Evolutionary conservation across 352 stramenopile genomes (phyloP), one percentile per base, ranked within the genome.

Genomic region (Elongisporangium undulatum): DNA sequence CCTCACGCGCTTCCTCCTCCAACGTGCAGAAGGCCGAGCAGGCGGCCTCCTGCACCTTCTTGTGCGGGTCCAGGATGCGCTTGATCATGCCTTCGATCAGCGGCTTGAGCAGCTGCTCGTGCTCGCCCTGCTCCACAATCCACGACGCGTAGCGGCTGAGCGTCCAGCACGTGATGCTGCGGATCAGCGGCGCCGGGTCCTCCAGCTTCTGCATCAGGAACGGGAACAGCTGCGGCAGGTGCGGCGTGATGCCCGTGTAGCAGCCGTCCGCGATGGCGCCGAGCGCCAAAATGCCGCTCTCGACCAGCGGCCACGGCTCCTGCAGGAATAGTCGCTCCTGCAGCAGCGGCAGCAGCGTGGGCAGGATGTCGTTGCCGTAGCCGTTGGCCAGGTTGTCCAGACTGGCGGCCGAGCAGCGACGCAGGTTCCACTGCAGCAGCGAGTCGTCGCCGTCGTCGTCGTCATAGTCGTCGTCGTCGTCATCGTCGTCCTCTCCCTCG

Each of bases 201-300:
- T 94, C 84, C 38, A 98, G 80, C 64, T 98, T 94, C 68, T 90
- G 78, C 66, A 98, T 82, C 60, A 99, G 63, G 68, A 98, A 99
- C 23, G 91, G 94, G 75, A 98, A 97, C 6, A 99, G 64, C 53
- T 97, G 75, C 48, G 82, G 83, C 57, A 99, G 74, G 62, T 98
- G 93, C 12, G 82, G 82, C 41, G 84, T 90, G 64, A 99, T 96
- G 53, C 94, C 94, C 38, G 92, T 93, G 64, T 96, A 95, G 73
- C 95, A 98, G 23, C 87, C 87, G 29, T 98, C 94, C 1, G 94
- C 93, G 56, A 98, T 96, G 15, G 96, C 96, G 49, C 96, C 96
- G n/a, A 99, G 84, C 7, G 95, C 90, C 15, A 98, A 69, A 55
- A 99, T 98, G 7, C 90, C 92, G 26, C 93, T 97, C 74, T 99